A percentile compares a stretch with the other conserved stretches of the same genome.
These are phyloP conservation scores for Aureobasidium mangrovei DNA, from an alignment of 2,329 filamentous ascomycete species.

Conservation along the genomic window DNA sequence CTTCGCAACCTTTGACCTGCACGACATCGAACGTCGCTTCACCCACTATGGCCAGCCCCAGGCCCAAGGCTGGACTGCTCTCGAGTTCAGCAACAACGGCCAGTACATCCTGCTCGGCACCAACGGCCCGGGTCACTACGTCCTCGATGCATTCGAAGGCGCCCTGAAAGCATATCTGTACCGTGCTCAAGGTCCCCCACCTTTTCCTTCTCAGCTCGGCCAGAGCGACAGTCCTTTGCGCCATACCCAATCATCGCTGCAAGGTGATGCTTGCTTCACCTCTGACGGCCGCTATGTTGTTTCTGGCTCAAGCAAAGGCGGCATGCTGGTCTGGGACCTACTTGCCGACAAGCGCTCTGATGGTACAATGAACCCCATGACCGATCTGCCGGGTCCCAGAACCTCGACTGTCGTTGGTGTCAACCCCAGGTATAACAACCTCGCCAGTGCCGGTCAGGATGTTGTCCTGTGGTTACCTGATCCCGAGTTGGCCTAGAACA, in stretches of 20 bases:
- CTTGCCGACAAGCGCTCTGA: conserved; percentile 46
- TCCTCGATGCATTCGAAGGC: conserved; percentile 89
- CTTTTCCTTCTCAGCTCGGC: conserved; percentile 14
- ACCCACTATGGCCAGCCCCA: conserved; percentile 40
- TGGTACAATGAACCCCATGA: conserved; percentile 52
- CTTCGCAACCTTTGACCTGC: conserved; percentile 76
- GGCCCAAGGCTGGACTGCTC: conserved; percentile 65
- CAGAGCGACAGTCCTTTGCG: conserved; percentile 14
- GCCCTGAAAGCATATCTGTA: conserved; percentile 41
- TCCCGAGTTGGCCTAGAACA: conserved; percentile 25
- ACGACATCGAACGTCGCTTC: conserved; percentile 51
- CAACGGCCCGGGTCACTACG: conserved; percentile 73
- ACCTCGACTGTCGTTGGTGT: conserved; percentile 70
- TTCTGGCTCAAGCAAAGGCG: conserved; percentile 62
- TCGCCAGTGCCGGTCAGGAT: conserved; percentile 83
- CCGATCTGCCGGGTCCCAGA: conserved; percentile 54
- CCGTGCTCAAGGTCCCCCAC: conserved; percentile 20
- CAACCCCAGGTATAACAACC: conserved; percentile 85
- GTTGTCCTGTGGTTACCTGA: conserved; percentile 42
- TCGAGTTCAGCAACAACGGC: conserved; percentile 95
- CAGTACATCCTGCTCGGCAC: conserved; percentile 79
- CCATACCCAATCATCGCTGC: conserved; percentile 24
- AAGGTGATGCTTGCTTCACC: conserved; percentile 77
- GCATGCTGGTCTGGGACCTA: conserved; percentile 81
- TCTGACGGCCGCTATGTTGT: conserved; percentile 85